Percentiles rank a stretch among this genome's conserved stretches.
phyloP scores from a whole-genome alignment of 371 early-diverging fungal genomes.

The Haplosporangium sp. region DNA sequence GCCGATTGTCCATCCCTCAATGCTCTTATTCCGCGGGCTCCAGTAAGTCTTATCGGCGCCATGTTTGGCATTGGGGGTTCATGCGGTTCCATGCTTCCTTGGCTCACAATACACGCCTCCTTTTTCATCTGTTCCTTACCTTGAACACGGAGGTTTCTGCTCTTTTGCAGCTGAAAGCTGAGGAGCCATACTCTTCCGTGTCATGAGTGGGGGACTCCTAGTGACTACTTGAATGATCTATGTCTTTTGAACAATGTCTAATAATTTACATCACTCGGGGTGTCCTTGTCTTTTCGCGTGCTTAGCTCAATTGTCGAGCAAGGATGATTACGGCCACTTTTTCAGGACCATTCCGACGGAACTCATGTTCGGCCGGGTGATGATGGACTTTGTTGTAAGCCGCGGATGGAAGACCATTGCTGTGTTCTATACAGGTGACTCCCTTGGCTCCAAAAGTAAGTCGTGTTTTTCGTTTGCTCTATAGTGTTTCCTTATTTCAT shows the following conservation, averaged over 20 bases:
- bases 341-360: slow-evolving; percentile 71
- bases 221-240: too few relatives aligned
- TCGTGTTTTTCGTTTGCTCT: not conserved
- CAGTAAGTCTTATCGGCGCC: slow-evolving; percentile 50
- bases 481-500: not conserved
- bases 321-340: slow-evolving; percentile 67
- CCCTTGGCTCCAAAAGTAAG: slow-evolving; percentile 65
- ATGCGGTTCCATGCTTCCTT: too few relatives aligned
- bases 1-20: slow-evolving; percentile 67
- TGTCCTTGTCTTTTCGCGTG: not conserved
- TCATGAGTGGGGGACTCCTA: too few relatives aligned
- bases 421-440: slow-evolving; percentile 64
- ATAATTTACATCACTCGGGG: too few relatives aligned
- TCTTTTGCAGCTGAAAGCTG: not conserved
- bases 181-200: not conserved
- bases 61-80: too few relatives aligned
- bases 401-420: slow-evolving; percentile 67
- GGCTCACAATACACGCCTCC: too few relatives aligned
- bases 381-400: slow-evolving; percentile 61
- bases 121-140: not conserved
- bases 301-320: slow-evolving; percentile 67
- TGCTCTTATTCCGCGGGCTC: slow-evolving; percentile 70
- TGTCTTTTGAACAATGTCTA: too few relatives aligned
- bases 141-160: not conserved
- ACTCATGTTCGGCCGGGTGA: slow-evolving; percentile 64